Evolutionary conservation across 495 filamentous ascomycete species (phyloP), one percentile per base, ranked within the genome.

Genomic region (Neurospora pannonica): DNA sequence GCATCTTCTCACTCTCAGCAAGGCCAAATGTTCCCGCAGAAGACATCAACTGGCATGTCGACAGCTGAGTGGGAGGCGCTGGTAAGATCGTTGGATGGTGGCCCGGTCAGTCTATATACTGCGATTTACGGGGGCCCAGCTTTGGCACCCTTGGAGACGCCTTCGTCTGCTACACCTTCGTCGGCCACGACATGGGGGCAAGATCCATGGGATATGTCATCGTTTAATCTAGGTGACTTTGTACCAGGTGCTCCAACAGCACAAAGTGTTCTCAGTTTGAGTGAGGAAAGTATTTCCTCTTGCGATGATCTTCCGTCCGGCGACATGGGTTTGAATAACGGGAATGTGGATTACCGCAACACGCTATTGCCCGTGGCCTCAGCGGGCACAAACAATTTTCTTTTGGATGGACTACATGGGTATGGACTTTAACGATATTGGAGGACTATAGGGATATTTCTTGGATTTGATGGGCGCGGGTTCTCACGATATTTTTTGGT

Each of bases 61-160:
- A 81, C 89, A 72, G 85, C 89, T 1, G 93, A 95, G 75, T 96
- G 93, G 94, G 93, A 95, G 79, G 88, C 89, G 15, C 86, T 96
- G 1, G 84, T 95, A 21, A 90, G 90, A 48, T 90, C 89, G 42
- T 89, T 97, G 83, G 94, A 96, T 74, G 89, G 89, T 40, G 93
- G 91, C 5, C 89, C 89, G 77, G 89, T 90, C 19, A 95, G 93
- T 78, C 89, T 95, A 11, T 96, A 94, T 85, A 93, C 92, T 75
- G 90, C 91, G 11, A 94, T 95, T 71, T 95, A 95, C 77, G 93
- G 92, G 70, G 92, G 92, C 17, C 89, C 88, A 62, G 86, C 88
- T 17, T 67, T 87, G 5, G 80, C 80, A 11, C 40, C 86, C 28
- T 76, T 82, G 28, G 85, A 85, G 19, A 85, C 80, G 8, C 79